Conservation (phyloP, 1,284 basidiomycete genomes). For the Tilletiopsis washingtonensis region DNA sequence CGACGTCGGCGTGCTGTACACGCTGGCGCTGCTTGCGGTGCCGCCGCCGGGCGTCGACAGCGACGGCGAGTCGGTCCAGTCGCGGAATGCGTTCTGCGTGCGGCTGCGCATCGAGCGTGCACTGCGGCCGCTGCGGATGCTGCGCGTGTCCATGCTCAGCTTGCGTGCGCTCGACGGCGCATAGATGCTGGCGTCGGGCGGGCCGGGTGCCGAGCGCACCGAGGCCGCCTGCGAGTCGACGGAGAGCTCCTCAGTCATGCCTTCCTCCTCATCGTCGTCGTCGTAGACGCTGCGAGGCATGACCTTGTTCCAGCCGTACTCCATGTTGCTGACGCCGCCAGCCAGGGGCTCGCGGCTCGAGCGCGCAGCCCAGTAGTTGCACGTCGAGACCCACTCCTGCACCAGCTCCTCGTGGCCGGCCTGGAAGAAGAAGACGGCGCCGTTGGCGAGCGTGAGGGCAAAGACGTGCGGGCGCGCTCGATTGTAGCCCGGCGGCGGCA, state of each 20-base stretch:
- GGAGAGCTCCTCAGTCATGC: neutral
- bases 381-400: conserved; percentile 94
- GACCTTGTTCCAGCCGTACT: conserved; percentile 91
- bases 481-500: conserved; percentile 87
- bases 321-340: conserved; percentile 96
- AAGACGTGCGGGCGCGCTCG: conserved; percentile 83
- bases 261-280: conserved; percentile 9
- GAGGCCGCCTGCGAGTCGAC: neutral
- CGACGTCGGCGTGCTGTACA: no score
- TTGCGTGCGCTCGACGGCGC: neutral
- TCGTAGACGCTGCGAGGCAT: conserved; percentile 49
- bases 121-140: conserved; percentile 16
- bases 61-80: conserved; percentile 6
- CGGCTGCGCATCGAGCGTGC: conserved; percentile 8
- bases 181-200: conserved; percentile 11
- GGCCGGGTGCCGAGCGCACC: conserved; percentile 2
- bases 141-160: conserved; percentile 8
- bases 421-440: conserved; percentile 90
- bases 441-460: conserved; percentile 80
- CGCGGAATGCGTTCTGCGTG: conserved; percentile 3
- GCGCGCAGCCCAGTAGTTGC: conserved; percentile 97
- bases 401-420: conserved; percentile 95
- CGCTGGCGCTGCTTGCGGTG: neutral
- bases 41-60: neutral
- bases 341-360: conserved; percentile 84